Percentiles rank a stretch among this genome's conserved stretches.
Evolutionary conservation across 1,284 basidiomycete genomes (phyloP).

Genomic region (Exobasidium rhododendri): DNA sequence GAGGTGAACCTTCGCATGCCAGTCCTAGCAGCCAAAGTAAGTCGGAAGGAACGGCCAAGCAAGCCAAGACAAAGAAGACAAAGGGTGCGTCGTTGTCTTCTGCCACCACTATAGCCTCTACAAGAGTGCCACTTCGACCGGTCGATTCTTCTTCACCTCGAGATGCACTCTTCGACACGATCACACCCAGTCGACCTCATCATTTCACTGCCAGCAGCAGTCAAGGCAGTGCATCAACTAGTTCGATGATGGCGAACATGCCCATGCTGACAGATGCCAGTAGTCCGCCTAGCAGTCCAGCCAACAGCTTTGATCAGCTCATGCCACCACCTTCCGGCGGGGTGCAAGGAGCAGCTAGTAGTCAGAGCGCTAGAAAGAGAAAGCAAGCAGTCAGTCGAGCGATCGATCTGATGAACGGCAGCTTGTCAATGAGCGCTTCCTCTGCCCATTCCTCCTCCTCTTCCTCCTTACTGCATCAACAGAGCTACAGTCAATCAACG

Average conservation of each 20-base stretch:
- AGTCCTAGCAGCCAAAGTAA: background rate
- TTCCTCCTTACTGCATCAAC: constrained; percentile 5
- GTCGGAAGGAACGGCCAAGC: background rate
- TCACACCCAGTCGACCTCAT: constrained; percentile 30
- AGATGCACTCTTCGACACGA: constrained; percentile 19
- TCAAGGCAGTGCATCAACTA: constrained; percentile 22
- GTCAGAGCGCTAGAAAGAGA: constrained; percentile 38
- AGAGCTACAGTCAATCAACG: background rate
- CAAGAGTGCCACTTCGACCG: background rate
- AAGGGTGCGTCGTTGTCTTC: background rate
- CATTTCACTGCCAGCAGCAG: constrained; percentile 32
- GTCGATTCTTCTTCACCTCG: constrained; percentile 8
- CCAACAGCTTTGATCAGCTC: constrained; percentile 2
- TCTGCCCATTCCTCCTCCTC: background rate
- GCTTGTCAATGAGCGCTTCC: background rate
- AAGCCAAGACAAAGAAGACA: constrained; percentile 10
- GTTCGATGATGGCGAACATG: constrained; percentile 15
- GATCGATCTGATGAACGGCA: constrained; percentile 7
- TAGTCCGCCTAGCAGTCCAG: constrained; percentile 42
- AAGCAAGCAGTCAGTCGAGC: constrained; percentile 30
- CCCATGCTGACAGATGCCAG: constrained; percentile 43
- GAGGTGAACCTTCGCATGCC: background rate
- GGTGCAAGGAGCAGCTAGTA: constrained; percentile 25
- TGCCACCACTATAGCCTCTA: background rate
- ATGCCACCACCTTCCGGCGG: constrained; percentile 38